Percentiles rank a stretch among this genome's conserved stretches.
These are phyloP conservation scores for Elongisporangium undulatum DNA, from an alignment of 352 stramenopile species.

Conservation along the genomic window DNA sequence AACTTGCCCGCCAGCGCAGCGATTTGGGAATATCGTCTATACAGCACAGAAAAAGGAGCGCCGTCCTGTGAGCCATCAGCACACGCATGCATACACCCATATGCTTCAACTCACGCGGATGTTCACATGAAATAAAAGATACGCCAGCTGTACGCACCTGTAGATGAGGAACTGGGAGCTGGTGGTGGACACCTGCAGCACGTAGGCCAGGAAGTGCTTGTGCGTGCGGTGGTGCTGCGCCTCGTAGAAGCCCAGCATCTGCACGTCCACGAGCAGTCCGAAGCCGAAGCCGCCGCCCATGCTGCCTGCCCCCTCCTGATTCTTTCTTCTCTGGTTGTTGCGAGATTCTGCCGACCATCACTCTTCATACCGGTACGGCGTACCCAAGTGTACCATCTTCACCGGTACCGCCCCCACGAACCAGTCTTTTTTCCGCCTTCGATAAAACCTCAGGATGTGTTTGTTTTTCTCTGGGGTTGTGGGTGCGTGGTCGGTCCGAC, in stretches of 20 bases:
- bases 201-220: conserved; percentile 66
- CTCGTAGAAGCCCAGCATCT: conserved; percentile 81
- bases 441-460: neutral
- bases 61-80: neutral
- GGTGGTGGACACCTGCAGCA: conserved; percentile 55
- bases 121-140: neutral
- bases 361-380: neutral
- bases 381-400: neutral
- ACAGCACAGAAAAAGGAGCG: neutral
- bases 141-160: conserved; percentile 13
- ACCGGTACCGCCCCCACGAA: neutral
- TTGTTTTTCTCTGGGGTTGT: neutral
- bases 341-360: neutral
- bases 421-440: neutral
- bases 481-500: neutral
- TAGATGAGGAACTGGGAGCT: conserved; percentile 64
- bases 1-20: conserved; percentile 51
- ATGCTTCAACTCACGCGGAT: neutral
- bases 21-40: conserved; percentile 73
- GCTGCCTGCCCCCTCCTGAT: conserved; percentile 1
- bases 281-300: conserved; percentile 56
- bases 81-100: neutral
- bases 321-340: conserved; percentile 1
- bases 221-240: conserved; percentile 40
- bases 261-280: conserved; percentile 55